Conservation (phyloP, 345 rosid species). For the Microcos paniculata region DNA sequence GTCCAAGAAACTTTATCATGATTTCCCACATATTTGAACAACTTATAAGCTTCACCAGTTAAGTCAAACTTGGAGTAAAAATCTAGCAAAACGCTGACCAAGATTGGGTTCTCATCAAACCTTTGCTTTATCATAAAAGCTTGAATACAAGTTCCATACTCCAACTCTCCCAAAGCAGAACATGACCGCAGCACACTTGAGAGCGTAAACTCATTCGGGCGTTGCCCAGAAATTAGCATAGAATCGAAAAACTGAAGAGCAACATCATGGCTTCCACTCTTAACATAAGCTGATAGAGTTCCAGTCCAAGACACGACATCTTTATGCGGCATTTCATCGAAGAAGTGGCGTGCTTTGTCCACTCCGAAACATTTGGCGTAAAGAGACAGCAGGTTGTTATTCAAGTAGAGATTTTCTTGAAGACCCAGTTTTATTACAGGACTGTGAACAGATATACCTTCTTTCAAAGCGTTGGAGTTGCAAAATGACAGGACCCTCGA, state of each 20-base stretch:
- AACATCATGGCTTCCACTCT: slow-evolving; percentile 34
- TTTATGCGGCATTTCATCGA: slow-evolving; percentile 68
- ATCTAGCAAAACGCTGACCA: slow-evolving; percentile 51
- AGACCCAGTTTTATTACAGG: slow-evolving; percentile 53
- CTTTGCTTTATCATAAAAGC: slow-evolving; percentile 50
- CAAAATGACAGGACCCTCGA: slow-evolving; percentile 41
- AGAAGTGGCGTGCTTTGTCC: slow-evolving; percentile 46
- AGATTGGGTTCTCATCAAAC: slow-evolving; percentile 38
- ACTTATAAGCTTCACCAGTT: slow-evolving; percentile 38
- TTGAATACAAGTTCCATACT: slow-evolving; percentile 48
- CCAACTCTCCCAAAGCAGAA: slow-evolving; percentile 42
- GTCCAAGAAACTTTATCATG: slow-evolving; percentile 69
- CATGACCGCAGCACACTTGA: slow-evolving; percentile 54
- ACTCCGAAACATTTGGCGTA: slow-evolving; percentile 42
- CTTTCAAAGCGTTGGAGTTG: slow-evolving; percentile 43
- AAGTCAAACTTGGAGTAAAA: slow-evolving; percentile 54
- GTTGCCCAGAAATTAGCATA: slow-evolving; percentile 42
- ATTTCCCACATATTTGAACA: slow-evolving; percentile 40
- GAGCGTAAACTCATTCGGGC: slow-evolving; percentile 65
- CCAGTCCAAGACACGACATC: slow-evolving; percentile 73
- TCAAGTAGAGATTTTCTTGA: slow-evolving; percentile 41
- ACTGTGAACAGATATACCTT: slow-evolving; percentile 56
- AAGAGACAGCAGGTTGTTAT: slow-evolving; percentile 58
- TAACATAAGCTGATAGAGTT: slow-evolving; percentile 47
- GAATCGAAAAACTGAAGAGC: slow-evolving; percentile 43